A percentile compares a stretch with the other conserved stretches of the same genome.
Conservation (phyloP, 345 rosid genomes). For the Corchorus capsularis region DNA sequence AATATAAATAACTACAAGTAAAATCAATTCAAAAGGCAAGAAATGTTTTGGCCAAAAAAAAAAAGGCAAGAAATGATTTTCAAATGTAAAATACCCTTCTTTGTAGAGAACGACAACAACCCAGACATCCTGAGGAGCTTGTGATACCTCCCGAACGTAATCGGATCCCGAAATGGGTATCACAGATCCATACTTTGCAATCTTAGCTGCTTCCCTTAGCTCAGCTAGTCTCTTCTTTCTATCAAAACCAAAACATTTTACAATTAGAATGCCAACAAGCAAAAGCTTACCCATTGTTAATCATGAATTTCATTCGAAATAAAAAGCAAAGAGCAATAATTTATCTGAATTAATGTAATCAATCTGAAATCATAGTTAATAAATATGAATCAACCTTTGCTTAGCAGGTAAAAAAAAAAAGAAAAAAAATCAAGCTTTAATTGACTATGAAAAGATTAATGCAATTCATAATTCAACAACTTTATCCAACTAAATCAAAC, state of each 20-base stretch:
- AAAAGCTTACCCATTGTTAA: no score
- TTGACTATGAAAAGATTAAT: no score
- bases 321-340: not conserved
- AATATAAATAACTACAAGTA: not conserved
- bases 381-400: no score
- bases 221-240: slow-evolving; percentile 94
- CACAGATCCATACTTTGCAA: slow-evolving; percentile 71
- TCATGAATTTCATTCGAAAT: no score
- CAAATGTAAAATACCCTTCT: slow-evolving; percentile 66
- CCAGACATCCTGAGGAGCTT: slow-evolving; percentile 94
- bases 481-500: not conserved
- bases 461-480: not conserved
- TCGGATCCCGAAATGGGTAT: slow-evolving; percentile 89
- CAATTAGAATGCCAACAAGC: not conserved
- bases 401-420: no score
- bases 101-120: slow-evolving; percentile 91
- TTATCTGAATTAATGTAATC: not conserved
- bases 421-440: no score
- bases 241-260: slow-evolving; percentile 19
- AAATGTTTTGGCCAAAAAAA: no score
- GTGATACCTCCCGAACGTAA: slow-evolving; percentile 85
- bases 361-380: no score
- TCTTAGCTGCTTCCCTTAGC: slow-evolving; percentile 71
- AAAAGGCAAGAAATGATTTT: not conserved
- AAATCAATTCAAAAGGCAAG: not conserved